A percentile compares a stretch with the other conserved stretches of the same genome.
These are phyloP conservation scores for Elymus sibiricus DNA, from an alignment of 176 grass and related monocot genomes.

Conservation along the genomic window DNA sequence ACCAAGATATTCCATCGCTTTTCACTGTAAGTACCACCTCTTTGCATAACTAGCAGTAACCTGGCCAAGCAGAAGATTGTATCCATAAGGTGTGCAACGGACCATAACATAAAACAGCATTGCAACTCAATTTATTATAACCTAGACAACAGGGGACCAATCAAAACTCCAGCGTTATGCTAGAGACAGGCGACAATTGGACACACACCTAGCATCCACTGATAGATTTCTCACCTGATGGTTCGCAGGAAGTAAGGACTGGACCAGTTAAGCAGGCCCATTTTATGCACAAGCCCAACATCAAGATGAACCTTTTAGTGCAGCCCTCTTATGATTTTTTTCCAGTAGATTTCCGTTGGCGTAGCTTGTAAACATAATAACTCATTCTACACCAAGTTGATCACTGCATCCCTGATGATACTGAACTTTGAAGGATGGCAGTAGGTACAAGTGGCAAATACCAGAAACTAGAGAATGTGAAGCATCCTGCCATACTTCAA, in stretches of 20 bases:
- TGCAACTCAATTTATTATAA: constrained; percentile 18
- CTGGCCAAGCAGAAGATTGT: constrained; percentile 37
- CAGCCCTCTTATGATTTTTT: constrained; percentile 21
- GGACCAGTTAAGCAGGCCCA: constrained; percentile 25
- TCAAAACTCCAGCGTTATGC: constrained; percentile 26
- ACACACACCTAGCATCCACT: not conserved
- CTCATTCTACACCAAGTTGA: constrained; percentile 4
- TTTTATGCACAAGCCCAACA: constrained; percentile 14
- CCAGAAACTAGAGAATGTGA: not conserved
- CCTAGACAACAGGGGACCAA: constrained; percentile 34
- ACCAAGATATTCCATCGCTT: constrained; percentile 11
- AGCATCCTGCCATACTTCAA: not conserved
- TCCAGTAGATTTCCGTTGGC: not conserved
- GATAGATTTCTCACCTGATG: constrained; percentile 45
- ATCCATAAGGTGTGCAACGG: constrained; percentile 21
- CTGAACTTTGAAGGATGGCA: constrained; percentile 17
- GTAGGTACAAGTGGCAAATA: not conserved
- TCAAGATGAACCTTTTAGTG: constrained; percentile 30
- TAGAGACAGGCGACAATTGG: not conserved
- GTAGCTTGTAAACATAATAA: constrained; percentile 15
- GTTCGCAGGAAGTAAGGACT: constrained; percentile 30
- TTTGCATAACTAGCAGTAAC: constrained; percentile 32
- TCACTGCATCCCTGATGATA: constrained; percentile 14
- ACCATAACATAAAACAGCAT: constrained; percentile 28
- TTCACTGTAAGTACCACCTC: constrained; percentile 9